phyloP scores from a whole-genome alignment of 306 rosid genomes.

The Styphnolobium japonicum region DNA sequence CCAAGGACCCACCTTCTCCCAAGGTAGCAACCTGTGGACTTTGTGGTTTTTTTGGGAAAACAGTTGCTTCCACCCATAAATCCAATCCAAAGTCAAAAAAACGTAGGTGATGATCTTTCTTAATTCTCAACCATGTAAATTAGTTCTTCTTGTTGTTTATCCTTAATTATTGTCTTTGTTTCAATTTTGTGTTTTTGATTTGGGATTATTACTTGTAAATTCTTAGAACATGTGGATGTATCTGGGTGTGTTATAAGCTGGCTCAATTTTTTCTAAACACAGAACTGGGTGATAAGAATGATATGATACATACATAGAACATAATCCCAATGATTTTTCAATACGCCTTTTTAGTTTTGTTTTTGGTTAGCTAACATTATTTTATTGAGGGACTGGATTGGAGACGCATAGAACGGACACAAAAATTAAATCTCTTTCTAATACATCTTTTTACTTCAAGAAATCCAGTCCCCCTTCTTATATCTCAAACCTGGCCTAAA shows the following conservation, averaged over 20 bases:
- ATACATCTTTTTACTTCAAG: no score
- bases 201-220: background rate
- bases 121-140: conserved; percentile 17
- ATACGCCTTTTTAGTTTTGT: no score
- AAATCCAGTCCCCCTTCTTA: no score
- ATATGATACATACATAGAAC: background rate
- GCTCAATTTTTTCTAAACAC: background rate
- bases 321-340: background rate
- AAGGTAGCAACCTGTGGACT: conserved; percentile 56
- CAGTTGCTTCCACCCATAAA: conserved; percentile 13
- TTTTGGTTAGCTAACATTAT: background rate
- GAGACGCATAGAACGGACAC: no score
- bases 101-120: conserved; percentile 22
- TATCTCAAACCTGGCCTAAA: no score
- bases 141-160: background rate
- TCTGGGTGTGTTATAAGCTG: background rate
- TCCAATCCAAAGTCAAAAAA: conserved; percentile 38
- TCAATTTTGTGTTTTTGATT: background rate
- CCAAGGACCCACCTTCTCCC: conserved; percentile 76
- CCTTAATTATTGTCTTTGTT: background rate
- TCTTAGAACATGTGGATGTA: background rate
- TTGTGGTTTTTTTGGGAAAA: conserved; percentile 57
- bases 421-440: no score
- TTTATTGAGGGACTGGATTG: no score
- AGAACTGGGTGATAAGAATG: background rate